These are phyloP conservation scores for Brassica incana DNA, from an alignment of 345 rosid species.

Conservation along the genomic window DNA sequence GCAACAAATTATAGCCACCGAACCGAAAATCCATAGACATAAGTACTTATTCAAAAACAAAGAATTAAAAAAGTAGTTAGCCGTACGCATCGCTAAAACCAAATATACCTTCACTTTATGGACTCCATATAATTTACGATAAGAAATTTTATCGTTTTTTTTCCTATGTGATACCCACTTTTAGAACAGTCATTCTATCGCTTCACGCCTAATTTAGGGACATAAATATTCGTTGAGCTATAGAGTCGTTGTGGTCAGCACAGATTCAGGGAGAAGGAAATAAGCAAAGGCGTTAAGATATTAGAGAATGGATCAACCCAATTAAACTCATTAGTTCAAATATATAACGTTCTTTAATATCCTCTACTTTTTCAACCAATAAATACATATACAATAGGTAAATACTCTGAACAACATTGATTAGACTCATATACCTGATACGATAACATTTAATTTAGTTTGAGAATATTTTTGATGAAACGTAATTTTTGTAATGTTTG, in stretches of 20 bases:
- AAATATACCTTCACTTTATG: background rate
- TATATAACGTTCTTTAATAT: background rate
- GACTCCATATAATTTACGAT: background rate
- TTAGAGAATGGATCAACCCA: background rate
- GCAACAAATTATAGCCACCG: background rate
- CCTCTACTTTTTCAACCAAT: background rate
- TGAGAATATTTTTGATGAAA: background rate
- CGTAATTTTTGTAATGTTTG: background rate
- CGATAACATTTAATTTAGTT: background rate
- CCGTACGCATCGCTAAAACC: background rate
- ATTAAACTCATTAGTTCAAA: background rate
- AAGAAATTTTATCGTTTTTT: no score
- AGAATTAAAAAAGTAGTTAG: no score
- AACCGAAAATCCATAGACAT: background rate
- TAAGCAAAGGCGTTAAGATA: background rate
- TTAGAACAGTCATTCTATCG: background rate
- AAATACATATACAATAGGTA: background rate
- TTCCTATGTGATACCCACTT: background rate
- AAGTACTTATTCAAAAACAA: background rate
- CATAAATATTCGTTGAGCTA: background rate
- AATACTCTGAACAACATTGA: background rate
- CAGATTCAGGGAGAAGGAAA: background rate
- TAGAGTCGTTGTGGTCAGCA: background rate
- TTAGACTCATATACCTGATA: background rate
- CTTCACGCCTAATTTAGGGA: background rate